A percentile compares a stretch with the other conserved stretches of the same genome.
These are phyloP conservation scores for Hypoxylon sp. DNA, from an alignment of 2,329 filamentous ascomycete species.

Conservation along the genomic window DNA sequence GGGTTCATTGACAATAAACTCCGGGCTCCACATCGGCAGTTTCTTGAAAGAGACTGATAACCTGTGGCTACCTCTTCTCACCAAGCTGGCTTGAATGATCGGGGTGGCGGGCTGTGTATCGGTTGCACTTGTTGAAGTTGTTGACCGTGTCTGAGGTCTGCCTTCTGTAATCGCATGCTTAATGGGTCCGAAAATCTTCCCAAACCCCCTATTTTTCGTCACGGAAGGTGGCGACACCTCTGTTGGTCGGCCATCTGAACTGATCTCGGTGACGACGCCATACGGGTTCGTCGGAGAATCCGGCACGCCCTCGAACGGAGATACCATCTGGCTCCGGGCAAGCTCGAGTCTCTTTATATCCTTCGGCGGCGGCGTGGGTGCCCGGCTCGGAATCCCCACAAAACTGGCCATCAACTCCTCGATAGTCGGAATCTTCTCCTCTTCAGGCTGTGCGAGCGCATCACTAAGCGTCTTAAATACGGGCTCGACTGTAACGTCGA, in stretches of 20 bases:
- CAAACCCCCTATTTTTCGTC: constrained; percentile 39
- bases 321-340: constrained; percentile 45
- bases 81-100: constrained; percentile 49
- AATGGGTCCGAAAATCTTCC: constrained; percentile 46
- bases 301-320: constrained; percentile 43
- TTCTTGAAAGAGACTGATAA: constrained; percentile 53
- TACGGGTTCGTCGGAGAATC: constrained; percentile 39
- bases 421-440: constrained; percentile 47
- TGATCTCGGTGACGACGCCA: constrained; percentile 48
- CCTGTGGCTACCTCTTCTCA: constrained; percentile 48
- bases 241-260: constrained; percentile 29
- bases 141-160: constrained; percentile 46
- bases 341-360: constrained; percentile 49
- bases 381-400: constrained; percentile 47
- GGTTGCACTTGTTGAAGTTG: constrained; percentile 33
- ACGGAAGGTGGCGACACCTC: constrained; percentile 26
- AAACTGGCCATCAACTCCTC: constrained; percentile 48
- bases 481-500: constrained; percentile 54
- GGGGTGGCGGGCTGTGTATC: constrained; percentile 46
- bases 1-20: constrained; percentile 45
- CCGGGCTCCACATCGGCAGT: constrained; percentile 51
- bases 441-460: constrained; percentile 35
- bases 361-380: constrained; percentile 52
- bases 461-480: constrained; percentile 41
- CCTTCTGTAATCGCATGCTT: constrained; percentile 46